Evolutionary conservation across 164 flowering plant species (phyloP).

Genomic region (Paratinospora sagittata): DNA sequence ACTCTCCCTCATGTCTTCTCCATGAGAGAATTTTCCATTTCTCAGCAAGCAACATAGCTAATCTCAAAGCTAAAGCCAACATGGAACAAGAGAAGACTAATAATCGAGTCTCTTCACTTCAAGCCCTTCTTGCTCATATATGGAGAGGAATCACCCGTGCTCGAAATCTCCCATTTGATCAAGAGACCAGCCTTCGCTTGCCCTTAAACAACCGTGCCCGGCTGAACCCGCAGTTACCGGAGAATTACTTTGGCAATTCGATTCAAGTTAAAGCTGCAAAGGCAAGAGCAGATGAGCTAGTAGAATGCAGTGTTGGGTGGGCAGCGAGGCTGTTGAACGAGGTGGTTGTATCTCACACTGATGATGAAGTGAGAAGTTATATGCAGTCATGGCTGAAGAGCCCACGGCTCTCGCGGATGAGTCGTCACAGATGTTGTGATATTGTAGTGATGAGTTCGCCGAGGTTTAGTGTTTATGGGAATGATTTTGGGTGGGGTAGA

Average conservation of each 20-base stretch:
- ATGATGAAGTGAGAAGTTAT: background rate
- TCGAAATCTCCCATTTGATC: background rate
- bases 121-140: conserved; percentile 28
- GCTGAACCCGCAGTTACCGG: conserved; percentile 27
- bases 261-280: background rate
- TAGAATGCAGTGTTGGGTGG: conserved; percentile 13
- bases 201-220: conserved; percentile 18
- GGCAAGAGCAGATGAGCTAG: conserved; percentile 24
- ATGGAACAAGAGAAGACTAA: background rate
- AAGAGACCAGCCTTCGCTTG: conserved; percentile 8
- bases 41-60: conserved; percentile 10
- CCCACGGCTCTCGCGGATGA: background rate
- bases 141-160: conserved; percentile 31
- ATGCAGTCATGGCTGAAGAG: conserved; percentile 15
- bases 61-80: conserved; percentile 30
- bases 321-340: conserved; percentile 31
- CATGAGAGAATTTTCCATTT: conserved; percentile 25
- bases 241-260: conserved; percentile 34
- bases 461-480: conserved; percentile 32
- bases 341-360: conserved; percentile 9
- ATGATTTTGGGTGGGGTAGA: conserved; percentile 38
- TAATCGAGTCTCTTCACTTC: conserved; percentile 29
- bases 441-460: conserved; percentile 26
- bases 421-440: too few relatives aligned
- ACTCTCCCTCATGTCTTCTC: background rate